Conservation (phyloP, 805 yeast genomes). For the Wickerhamiella hasegawae region DNA sequence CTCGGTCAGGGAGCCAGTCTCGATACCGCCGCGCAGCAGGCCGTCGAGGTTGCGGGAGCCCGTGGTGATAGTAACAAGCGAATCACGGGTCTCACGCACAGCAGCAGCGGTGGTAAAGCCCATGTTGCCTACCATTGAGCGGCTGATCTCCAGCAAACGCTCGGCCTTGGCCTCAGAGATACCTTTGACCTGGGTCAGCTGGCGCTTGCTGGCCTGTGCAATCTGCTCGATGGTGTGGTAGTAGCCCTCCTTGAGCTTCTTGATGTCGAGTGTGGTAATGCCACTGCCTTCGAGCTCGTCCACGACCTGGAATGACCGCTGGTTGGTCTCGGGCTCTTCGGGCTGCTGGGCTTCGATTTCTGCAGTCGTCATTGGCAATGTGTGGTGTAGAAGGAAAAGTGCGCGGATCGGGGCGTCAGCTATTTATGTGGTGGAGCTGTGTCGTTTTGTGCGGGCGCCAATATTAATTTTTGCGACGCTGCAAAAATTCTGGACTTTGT, state of each 20-base stretch:
- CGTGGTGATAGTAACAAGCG: conserved; percentile 82
- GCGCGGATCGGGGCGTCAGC: no score
- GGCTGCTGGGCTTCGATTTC: no score
- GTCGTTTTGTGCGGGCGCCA: no score
- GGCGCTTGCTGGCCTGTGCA: conserved; percentile 83
- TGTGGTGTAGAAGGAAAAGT: no score
- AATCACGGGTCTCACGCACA: conserved; percentile 77
- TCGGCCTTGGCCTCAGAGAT: conserved; percentile 94
- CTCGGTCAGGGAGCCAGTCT: conserved; percentile 94
- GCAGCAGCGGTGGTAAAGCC: conserved; percentile 97
- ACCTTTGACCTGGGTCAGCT: conserved; percentile 65
- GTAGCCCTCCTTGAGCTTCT: conserved; percentile 68
- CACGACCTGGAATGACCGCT: conserved; percentile 2
- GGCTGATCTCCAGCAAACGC: conserved; percentile 63
- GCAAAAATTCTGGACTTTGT: no score
- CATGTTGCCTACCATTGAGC: conserved; percentile 66
- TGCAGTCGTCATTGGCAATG: not conserved
- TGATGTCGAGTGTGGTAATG: conserved; percentile 60
- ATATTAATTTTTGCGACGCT: no score
- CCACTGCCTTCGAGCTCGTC: conserved; percentile 51
- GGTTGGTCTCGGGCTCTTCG: not conserved
- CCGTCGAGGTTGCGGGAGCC: conserved; percentile 93
- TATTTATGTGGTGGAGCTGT: no score
- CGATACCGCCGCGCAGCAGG: conserved; percentile 88
- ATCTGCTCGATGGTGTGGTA: conserved; percentile 80